Evolutionary conservation across 1,139 yeast species (phyloP).

Genomic region (Debaryomyces robertsiae): DNA sequence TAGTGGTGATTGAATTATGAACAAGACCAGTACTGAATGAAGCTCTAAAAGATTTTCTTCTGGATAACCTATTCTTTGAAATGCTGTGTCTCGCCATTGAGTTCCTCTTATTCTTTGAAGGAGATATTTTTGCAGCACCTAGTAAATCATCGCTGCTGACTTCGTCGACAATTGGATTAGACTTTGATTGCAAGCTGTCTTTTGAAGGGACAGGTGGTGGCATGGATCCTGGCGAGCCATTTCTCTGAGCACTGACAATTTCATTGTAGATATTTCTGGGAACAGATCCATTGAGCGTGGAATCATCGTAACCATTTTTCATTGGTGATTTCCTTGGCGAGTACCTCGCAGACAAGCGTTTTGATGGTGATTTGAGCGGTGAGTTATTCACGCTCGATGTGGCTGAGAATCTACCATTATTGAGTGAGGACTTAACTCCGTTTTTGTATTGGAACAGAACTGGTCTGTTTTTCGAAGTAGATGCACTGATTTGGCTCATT

Average conservation of each 20-base stretch:
- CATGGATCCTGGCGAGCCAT: conserved; percentile 30
- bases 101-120: conserved; percentile 28
- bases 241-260: conserved; percentile 43
- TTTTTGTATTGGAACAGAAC: conserved; percentile 53
- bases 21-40: conserved; percentile 52
- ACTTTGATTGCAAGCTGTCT: conserved; percentile 25
- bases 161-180: conserved; percentile 30
- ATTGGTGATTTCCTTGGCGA: conserved; percentile 29
- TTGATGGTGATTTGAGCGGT: conserved; percentile 24
- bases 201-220: conserved; percentile 49
- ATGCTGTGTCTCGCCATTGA: conserved; percentile 33
- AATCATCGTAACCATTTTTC: conserved; percentile 16
- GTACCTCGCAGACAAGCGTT: conserved; percentile 17
- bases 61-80: conserved; percentile 38
- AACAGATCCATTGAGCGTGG: conserved; percentile 33
- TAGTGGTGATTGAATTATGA: conserved; percentile 71
- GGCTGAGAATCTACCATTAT: conserved; percentile 29
- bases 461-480: conserved; percentile 57
- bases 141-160: conserved; percentile 24
- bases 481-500: conserved; percentile 53
- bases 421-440: conserved; percentile 26
- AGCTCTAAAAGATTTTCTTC: conserved; percentile 42
- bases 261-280: conserved; percentile 53
- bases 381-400: conserved; percentile 41
- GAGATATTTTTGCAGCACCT: conserved; percentile 36